These are phyloP conservation scores for Beauveria varroae DNA, from an alignment of 2,329 filamentous ascomycete species.

Conservation along the genomic window DNA sequence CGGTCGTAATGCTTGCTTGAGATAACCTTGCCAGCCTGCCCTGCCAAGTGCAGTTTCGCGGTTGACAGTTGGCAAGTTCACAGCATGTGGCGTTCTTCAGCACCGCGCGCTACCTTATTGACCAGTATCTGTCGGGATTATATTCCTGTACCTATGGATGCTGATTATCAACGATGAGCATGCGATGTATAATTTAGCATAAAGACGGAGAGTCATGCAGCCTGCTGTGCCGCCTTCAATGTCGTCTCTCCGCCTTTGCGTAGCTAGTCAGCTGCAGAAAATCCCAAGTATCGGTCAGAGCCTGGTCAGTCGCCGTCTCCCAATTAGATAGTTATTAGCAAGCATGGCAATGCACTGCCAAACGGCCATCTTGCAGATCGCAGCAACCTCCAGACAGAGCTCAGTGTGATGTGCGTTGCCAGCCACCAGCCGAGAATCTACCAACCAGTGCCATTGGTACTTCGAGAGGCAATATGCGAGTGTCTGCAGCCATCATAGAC, in stretches of 20 bases:
- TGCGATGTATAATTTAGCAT: not conserved
- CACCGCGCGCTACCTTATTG: too few relatives aligned
- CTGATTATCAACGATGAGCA: not conserved
- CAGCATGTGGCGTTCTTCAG: too few relatives aligned
- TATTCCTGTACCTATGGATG: too few relatives aligned
- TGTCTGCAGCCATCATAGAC: not conserved
- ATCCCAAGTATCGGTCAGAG: not conserved
- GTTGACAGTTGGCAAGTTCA: too few relatives aligned
- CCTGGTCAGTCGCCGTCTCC: not conserved
- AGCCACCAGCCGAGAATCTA: not conserved
- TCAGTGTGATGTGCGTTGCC: not conserved
- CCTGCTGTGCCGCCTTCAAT: not conserved
- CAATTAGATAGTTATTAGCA: not conserved
- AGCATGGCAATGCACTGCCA: not conserved
- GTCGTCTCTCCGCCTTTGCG: not conserved
- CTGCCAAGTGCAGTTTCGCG: too few relatives aligned
- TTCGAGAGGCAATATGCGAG: not conserved
- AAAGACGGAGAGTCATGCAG: not conserved
- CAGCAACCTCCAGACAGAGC: not conserved
- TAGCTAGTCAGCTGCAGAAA: too few relatives aligned
- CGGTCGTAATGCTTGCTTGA: too few relatives aligned
- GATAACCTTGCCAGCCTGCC: too few relatives aligned
- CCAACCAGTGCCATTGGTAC: not conserved
- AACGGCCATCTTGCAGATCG: not conserved
- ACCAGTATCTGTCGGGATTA: not conserved